Evolutionary conservation across 2,329 filamentous ascomycete species (phyloP).

Genomic region (Cladosporium sp.): DNA sequence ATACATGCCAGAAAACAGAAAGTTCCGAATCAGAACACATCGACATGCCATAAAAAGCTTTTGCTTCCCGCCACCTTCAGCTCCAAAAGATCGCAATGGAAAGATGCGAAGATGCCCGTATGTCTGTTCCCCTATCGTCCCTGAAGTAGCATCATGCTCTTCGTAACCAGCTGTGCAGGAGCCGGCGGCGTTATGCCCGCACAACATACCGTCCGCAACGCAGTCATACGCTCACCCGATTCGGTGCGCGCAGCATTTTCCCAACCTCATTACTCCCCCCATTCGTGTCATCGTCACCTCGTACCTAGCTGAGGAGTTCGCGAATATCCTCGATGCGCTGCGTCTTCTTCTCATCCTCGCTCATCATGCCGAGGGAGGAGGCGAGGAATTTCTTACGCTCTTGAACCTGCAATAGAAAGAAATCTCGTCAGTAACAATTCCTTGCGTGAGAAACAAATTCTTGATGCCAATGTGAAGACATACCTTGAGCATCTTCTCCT

Average conservation of each 20-base stretch:
- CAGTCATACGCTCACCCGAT: not conserved
- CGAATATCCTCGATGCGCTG: conserved; percentile 92
- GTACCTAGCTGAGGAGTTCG: conserved; percentile 67
- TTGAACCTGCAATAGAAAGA: conserved; percentile 56
- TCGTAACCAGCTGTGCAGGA: no score
- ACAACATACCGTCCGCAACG: no score
- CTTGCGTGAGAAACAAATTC: no score
- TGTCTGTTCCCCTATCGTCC: no score
- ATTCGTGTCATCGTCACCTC: not conserved
- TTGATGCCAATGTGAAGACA: not conserved
- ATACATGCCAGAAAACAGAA: no score
- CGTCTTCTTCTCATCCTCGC: conserved; percentile 85
- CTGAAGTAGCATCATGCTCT: no score
- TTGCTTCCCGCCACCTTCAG: no score
- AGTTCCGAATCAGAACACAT: no score
- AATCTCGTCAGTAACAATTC: not conserved
- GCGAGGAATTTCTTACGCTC: conserved; percentile 96
- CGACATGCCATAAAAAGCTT: no score
- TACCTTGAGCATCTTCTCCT: conserved; percentile 76
- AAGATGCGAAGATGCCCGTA: no score
- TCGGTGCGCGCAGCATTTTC: not conserved
- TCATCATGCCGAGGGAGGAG: conserved; percentile 92
- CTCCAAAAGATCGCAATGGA: no score
- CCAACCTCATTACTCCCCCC: not conserved
- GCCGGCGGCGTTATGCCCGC: no score